These are phyloP conservation scores for Cytospora chrysosperma DNA, from an alignment of 2,329 filamentous ascomycete genomes.

Conservation along the genomic window DNA sequence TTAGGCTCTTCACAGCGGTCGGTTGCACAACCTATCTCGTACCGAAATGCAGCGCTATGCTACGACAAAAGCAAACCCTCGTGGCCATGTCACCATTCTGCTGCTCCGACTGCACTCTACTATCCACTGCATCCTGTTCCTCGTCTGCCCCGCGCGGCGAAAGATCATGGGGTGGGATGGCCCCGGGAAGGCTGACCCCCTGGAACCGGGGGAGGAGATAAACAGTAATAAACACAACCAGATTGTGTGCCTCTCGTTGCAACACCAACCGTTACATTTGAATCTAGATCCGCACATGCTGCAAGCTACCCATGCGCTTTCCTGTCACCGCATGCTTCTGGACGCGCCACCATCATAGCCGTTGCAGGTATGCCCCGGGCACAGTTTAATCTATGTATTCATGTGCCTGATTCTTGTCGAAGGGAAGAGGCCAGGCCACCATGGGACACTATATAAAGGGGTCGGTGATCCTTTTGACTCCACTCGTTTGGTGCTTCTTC, in stretches of 20 bases:
- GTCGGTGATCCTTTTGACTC: neutral
- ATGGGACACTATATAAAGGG: neutral
- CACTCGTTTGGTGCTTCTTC: neutral
- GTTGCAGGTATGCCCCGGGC: neutral
- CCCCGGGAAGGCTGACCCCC: neutral
- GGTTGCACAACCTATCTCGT: neutral
- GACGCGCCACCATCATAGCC: neutral
- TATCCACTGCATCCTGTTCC: neutral
- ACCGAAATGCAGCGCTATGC: neutral
- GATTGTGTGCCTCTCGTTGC: neutral
- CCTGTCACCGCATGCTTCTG: neutral
- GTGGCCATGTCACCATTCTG: neutral
- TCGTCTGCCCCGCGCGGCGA: neutral
- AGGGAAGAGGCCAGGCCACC: neutral
- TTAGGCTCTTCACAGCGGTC: no score
- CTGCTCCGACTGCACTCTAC: neutral
- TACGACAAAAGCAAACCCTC: neutral
- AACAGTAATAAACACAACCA: neutral
- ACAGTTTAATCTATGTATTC: neutral
- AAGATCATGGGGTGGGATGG: neutral
- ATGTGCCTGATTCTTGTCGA: neutral
- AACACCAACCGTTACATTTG: neutral
- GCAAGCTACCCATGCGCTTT: slow-evolving; percentile 15
- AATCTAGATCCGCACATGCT: slow-evolving; percentile 12
- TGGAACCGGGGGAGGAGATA: neutral